A percentile compares a stretch with the other conserved stretches of the same genome.
Conservation (phyloP, 257 asterid species). For the Capsicum chinense region DNA sequence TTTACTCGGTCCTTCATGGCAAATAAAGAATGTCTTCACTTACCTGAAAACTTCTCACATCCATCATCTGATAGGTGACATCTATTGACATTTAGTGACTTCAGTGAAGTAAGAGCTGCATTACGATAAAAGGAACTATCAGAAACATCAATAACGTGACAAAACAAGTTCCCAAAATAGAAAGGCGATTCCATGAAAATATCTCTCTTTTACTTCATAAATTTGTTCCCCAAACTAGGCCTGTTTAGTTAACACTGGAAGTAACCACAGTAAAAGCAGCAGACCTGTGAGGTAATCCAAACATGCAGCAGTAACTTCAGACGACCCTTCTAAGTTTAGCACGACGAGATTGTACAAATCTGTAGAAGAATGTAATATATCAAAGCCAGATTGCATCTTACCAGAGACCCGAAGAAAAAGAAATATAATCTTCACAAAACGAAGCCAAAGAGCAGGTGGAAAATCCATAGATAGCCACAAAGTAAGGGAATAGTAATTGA, state of each 20-base stretch:
- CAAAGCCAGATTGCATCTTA: background rate
- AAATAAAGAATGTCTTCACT: slow-evolving; percentile 13
- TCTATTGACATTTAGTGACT: slow-evolving; percentile 27
- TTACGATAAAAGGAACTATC: background rate
- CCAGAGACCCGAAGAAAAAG: background rate
- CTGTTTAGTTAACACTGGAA: background rate
- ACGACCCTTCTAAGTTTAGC: slow-evolving; percentile 32
- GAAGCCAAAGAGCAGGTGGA: background rate
- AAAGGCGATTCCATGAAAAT: background rate
- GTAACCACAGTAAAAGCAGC: slow-evolving; percentile 12
- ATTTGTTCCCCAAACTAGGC: background rate
- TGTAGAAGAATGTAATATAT: background rate
- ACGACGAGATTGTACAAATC: slow-evolving; percentile 19
- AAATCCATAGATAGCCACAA: background rate
- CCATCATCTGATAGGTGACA: slow-evolving; percentile 25
- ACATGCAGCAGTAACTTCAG: slow-evolving; percentile 26
- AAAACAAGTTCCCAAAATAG: background rate
- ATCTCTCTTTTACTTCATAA: background rate
- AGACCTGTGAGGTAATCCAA: slow-evolving; percentile 35
- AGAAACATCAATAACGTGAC: background rate
- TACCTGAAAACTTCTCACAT: slow-evolving; percentile 29
- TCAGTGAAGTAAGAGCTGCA: slow-evolving; percentile 26
- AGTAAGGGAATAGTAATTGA: background rate
- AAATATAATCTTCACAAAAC: background rate
- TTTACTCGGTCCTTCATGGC: background rate